Conservation (phyloP, 2,329 filamentous ascomycete genomes). For the Cordyceps farinosa region DNA sequence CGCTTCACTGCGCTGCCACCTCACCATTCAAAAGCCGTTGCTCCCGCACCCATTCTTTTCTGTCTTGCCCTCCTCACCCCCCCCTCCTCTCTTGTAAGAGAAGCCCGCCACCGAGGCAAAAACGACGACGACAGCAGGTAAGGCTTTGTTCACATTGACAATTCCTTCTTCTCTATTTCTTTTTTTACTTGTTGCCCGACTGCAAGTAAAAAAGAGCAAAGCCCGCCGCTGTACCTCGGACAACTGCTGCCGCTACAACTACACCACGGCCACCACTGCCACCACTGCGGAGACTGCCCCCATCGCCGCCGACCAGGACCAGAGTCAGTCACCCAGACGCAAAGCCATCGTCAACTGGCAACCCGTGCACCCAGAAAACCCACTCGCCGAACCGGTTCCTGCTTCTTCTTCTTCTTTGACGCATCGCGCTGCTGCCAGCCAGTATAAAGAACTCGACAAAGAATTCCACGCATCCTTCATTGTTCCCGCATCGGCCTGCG, state of each 20-base stretch:
- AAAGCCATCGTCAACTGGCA: background rate
- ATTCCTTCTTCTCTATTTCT: background rate
- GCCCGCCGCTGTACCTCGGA: background rate
- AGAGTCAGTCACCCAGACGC: constrained; percentile 14
- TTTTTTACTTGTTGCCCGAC: background rate
- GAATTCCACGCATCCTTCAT: background rate
- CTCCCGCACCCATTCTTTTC: constrained; percentile 30
- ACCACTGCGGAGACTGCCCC: constrained; percentile 1
- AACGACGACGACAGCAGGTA: background rate
- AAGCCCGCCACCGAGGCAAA: constrained; percentile 25
- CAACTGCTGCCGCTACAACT: background rate
- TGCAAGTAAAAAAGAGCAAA: background rate
- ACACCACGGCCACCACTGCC: background rate
- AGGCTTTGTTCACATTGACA: constrained; percentile 6
- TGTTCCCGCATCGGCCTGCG: background rate
- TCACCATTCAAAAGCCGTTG: constrained; percentile 40
- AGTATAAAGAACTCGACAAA: background rate
- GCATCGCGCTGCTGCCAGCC: background rate
- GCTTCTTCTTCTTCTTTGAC: background rate
- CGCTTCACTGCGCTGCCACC: constrained; percentile 17
- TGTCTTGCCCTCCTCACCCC: constrained; percentile 23
- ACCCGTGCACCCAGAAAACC: background rate
- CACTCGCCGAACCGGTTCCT: constrained; percentile 8
- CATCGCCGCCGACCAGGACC: constrained; percentile 9
- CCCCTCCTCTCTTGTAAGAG: constrained; percentile 30